Evolutionary conservation across 345 rosid genomes (phyloP), one percentile per base, ranked within the genome.

Genomic region (Brassica napus): DNA sequence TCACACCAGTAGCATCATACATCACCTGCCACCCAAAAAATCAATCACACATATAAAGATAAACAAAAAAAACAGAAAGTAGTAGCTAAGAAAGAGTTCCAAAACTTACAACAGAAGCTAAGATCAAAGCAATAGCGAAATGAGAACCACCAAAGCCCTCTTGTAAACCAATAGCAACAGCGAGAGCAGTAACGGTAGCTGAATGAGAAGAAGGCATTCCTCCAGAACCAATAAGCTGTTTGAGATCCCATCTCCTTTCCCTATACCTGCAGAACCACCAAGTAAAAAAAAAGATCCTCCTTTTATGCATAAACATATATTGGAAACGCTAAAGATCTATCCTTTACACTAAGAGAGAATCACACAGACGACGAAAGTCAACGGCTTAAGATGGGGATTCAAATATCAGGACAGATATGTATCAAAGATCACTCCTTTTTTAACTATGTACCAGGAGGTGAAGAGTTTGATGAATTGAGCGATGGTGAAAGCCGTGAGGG

Each of bases 141-240:
- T 81, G 69, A 3, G 94, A 76, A 37, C 92, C 92, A 63, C 92
- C 91, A 69, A 89, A 83, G 71, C 97, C 93, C 59, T 89, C 87
- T 81, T 88, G 94, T 65, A 89, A 82, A 8, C 94, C 97, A 26
- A 87, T 59, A 3, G 97, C 88, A 32, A 84, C 68, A 54, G 98
- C 93, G 14, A 94, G 93, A 49, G 94, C 88, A 16, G 91, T 75
- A 49, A 92, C 97, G 0, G 94, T 94, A 0, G 97, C 85, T 69
- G 97, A 92, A 87, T 92, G 98, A 10, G 98, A 87, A 34, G 98
- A 94, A 12, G 98, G 98, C 98, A 94, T 92, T 44, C 98, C 98
- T 71, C 98, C 98, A 0, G 98, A 94, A 42, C 94, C 94, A 23
- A 92, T 31, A 49, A 94, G 94, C 75, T 78, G 89, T 91, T 88